Base-by-base conservation (phyloP, 495 filamentous ascomycete species). In the Talaromyces borbonicus region DNA sequence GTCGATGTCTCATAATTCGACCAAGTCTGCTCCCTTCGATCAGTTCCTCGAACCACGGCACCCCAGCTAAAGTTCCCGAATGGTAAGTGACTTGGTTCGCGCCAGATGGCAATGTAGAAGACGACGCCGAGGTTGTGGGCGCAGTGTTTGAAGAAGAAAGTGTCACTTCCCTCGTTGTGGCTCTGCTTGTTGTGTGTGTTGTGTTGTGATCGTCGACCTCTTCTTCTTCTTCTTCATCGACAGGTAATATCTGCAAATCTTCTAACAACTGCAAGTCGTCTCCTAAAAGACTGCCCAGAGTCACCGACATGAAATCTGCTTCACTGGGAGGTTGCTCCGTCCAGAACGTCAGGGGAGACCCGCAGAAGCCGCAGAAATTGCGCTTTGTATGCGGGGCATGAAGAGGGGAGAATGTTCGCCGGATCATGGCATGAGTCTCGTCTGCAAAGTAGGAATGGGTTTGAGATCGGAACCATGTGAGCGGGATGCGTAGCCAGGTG, bases 301-400 rank as follows among this genome's bases (percentile, higher is more conserved):
- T 79, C 35, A 94, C 61, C 22, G 72, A 75, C 57, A 95, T 85
- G 51, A 71, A 87, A 9, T 89, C 77, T 5, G 80, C 80, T 54
- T 90, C 84, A 26, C 69, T 73, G 0, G 50, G 57, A 1, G 84
- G 81, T 9, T 74, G 55, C 56, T 93, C 87, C 41, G 77, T 79
- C 88, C 88, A 94, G 50, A 80, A 83, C 0, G 77, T 80, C 32
- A 95, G 66, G 4, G 80, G 81, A 1, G 86, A 90, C 15, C 89
- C 89, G 57, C 89, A 94, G 66, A 84, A 90, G 0, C 89, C 89
- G 61, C 89, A 95, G 63, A 95, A 95, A 43, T 85, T 77, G 37
- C 85, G 81, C 58, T 79, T 76, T 0, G 76, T 62, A 50, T 75
- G 62, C 14, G 72, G 71, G 12, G 78, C 75, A 58, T 74, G 58